phyloP scores from a whole-genome alignment of 768 basidiomycete species.

The Tulasnella sp. region DNA sequence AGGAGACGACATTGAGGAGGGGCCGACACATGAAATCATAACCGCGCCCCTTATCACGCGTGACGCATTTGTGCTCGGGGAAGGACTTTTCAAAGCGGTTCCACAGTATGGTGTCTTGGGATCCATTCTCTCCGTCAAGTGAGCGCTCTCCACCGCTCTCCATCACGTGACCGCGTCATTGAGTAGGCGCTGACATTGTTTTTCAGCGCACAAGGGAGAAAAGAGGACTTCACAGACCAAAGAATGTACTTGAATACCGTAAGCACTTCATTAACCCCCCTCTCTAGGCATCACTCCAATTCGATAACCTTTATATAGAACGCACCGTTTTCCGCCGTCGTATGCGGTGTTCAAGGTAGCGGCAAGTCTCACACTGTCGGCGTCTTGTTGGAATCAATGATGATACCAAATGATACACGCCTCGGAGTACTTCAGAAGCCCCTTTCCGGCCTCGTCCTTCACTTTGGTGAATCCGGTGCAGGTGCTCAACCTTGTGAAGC shows the following conservation, averaged over 20 bases:
- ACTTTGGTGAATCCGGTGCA: conserved; percentile 65
- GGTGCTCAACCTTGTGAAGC: conserved; percentile 60
- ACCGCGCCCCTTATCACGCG: conserved; percentile 29
- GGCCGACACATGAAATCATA: neutral
- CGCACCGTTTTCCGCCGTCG: conserved; percentile 28
- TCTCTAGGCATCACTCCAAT: neutral
- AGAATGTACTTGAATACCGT: conserved; percentile 69
- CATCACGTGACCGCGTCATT: neutral
- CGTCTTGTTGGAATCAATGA: conserved; percentile 21
- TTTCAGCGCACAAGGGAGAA: conserved; percentile 41
- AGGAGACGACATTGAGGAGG: conserved; percentile 6
- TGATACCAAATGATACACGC: conserved; percentile 21
- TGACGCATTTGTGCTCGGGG: conserved; percentile 18
- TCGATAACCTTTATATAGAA: neutral
- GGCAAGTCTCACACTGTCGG: conserved; percentile 29
- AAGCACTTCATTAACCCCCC: neutral
- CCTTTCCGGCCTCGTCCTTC: conserved; percentile 59
- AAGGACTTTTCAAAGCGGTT: neutral
- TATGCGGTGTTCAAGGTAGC: conserved; percentile 27
- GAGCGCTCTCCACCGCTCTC: conserved; percentile 29
- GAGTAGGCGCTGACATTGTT: neutral
- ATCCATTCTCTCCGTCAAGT: conserved; percentile 48
- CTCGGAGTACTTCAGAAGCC: conserved; percentile 18
- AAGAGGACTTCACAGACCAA: conserved; percentile 44
- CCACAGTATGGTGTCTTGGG: conserved; percentile 65